phyloP scores from a whole-genome alignment of 1,284 basidiomycete genomes.

The Irpex sp. region DNA sequence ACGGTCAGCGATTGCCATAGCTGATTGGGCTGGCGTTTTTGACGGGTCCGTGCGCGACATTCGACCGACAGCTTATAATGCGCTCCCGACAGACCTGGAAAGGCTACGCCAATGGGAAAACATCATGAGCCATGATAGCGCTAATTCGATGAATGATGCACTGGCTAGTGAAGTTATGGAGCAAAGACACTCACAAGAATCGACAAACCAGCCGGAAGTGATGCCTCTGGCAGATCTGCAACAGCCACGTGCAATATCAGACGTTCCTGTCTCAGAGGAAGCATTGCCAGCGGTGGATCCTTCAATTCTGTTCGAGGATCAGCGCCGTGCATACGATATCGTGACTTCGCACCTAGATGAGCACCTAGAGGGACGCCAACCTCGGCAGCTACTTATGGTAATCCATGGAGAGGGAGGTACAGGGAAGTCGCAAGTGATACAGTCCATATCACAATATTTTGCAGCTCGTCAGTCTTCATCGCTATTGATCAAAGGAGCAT shows the following conservation, averaged over 20 bases:
- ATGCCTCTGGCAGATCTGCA: neutral
- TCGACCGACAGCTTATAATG: neutral
- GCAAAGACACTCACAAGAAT: neutral
- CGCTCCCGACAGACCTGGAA: neutral
- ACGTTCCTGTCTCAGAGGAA: neutral
- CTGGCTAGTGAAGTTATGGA: too few relatives aligned
- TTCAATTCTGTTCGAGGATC: constrained; percentile 11
- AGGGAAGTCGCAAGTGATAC: constrained; percentile 34
- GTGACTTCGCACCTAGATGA: constrained; percentile 24
- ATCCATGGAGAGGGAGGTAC: constrained; percentile 34
- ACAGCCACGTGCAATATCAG: neutral
- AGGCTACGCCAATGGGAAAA: neutral
- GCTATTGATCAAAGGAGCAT: constrained; percentile 27
- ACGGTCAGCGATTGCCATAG: neutral
- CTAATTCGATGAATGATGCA: neutral
- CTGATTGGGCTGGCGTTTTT: neutral
- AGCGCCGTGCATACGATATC: constrained; percentile 29
- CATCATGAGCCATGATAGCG: neutral
- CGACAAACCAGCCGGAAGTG: neutral
- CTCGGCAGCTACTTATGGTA: constrained; percentile 27
- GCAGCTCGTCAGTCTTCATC: neutral
- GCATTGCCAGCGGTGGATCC: neutral
- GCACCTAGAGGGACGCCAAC: constrained; percentile 17
- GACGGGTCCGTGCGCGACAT: neutral
- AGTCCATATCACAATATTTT: constrained; percentile 29